A percentile compares a stretch with the other conserved stretches of the same genome.
phyloP scores from a whole-genome alignment of 768 basidiomycete species.

The Boletus tomentosulus region DNA sequence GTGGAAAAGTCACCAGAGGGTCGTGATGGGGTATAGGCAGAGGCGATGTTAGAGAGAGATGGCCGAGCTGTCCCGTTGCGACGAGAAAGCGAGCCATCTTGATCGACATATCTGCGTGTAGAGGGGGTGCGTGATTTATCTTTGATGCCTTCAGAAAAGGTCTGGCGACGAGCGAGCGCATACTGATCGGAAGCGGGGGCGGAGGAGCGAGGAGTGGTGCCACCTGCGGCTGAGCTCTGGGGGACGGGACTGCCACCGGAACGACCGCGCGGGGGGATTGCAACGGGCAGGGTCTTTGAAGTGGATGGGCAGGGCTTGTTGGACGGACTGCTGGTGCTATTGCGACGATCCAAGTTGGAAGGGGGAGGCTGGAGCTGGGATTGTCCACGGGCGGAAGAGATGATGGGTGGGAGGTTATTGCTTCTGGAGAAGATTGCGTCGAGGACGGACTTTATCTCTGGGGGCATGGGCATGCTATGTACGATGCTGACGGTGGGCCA shows the following conservation, averaged over 20 bases:
- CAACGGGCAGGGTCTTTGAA: slow-evolving; percentile 34
- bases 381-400: slow-evolving; percentile 29
- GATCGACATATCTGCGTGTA: slow-evolving; percentile 53
- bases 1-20: slow-evolving; percentile 15
- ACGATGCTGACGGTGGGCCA: slow-evolving; percentile 79
- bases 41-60: slow-evolving; percentile 40
- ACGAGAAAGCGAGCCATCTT: slow-evolving; percentile 45
- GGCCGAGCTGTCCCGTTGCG: slow-evolving; percentile 46
- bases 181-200: slow-evolving; percentile 41
- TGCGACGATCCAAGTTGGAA: slow-evolving; percentile 43
- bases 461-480: slow-evolving; percentile 69
- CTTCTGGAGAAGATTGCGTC: slow-evolving; percentile 48
- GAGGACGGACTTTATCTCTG: slow-evolving; percentile 64
- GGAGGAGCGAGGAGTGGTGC: slow-evolving; percentile 31
- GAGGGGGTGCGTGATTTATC: slow-evolving; percentile 61
- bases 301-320: slow-evolving; percentile 32
- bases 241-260: slow-evolving; percentile 48
- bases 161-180: slow-evolving; percentile 45
- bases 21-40: slow-evolving; percentile 27
- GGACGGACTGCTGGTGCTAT: slow-evolving; percentile 34
- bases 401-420: slow-evolving; percentile 29
- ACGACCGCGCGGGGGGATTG: slow-evolving; percentile 45
- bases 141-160: slow-evolving; percentile 46
- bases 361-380: slow-evolving; percentile 28
- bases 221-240: slow-evolving; percentile 17